These are phyloP conservation scores for Globisporangium camurandrum DNA, from an alignment of 352 stramenopile species.

Conservation along the genomic window DNA sequence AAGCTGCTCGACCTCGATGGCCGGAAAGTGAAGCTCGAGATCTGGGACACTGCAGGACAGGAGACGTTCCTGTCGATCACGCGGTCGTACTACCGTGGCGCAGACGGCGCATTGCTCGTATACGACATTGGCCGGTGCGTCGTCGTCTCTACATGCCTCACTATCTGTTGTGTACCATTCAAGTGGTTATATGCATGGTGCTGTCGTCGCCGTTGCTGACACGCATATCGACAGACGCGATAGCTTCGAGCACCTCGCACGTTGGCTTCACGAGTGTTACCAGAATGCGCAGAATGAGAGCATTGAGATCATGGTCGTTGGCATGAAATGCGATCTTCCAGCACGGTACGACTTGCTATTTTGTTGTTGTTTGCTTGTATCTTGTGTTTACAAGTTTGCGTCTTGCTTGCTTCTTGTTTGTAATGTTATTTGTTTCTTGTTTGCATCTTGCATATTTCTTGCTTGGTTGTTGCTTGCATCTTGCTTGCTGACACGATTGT, in stretches of 20 bases:
- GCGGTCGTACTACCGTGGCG: slow-evolving; percentile 82
- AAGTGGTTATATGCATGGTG: no score
- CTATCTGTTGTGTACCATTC: not conserved
- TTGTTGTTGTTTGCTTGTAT: no score
- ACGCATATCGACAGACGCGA: slow-evolving; percentile 50
- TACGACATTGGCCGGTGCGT: slow-evolving; percentile 71
- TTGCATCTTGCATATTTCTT: no score
- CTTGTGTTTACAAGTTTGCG: not conserved
- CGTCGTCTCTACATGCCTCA: not conserved
- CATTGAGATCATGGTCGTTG: slow-evolving; percentile 81
- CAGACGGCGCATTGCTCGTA: slow-evolving; percentile 82
- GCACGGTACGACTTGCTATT: slow-evolving; percentile 15
- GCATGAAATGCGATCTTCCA: slow-evolving; percentile 75
- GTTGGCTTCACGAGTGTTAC: slow-evolving; percentile 77
- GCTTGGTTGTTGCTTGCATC: no score
- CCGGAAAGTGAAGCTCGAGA: slow-evolving; percentile 87
- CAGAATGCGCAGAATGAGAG: slow-evolving; percentile 83
- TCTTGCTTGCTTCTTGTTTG: no score
- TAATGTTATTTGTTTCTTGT: no score
- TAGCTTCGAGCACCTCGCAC: slow-evolving; percentile 68
- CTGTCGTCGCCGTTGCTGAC: no score
- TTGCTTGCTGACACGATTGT: not conserved
- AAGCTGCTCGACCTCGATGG: slow-evolving; percentile 82
- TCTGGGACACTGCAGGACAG: slow-evolving; percentile 89
- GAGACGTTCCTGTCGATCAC: slow-evolving; percentile 89